Conservation (phyloP, 768 basidiomycete species). For the Hemileccinum rubropunctum region DNA sequence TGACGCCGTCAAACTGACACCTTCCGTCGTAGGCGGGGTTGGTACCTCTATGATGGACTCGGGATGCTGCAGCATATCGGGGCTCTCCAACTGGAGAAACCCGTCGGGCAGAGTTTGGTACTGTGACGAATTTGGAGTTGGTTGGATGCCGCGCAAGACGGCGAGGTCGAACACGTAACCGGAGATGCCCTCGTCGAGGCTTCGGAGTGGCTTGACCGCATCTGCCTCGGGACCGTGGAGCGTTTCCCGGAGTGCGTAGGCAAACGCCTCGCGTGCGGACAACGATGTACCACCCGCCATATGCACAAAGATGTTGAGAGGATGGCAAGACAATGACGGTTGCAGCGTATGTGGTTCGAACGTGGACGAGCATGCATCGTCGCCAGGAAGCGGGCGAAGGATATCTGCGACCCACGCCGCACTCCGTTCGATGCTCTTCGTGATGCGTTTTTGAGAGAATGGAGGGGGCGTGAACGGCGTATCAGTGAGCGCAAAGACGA, state of each 20-base stretch:
- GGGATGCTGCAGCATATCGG: slow-evolving; percentile 15
- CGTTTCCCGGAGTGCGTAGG: slow-evolving; percentile 52
- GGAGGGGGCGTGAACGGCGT: slow-evolving; percentile 62
- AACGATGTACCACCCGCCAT: slow-evolving; percentile 60
- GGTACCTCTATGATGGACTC: slow-evolving; percentile 1
- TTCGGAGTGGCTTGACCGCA: slow-evolving; percentile 46
- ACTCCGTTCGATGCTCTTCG: slow-evolving; percentile 73
- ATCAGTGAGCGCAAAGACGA: slow-evolving; percentile 71
- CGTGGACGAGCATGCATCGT: background rate
- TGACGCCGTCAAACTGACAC: background rate
- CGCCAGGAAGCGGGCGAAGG: slow-evolving; percentile 34
- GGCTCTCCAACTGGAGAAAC: slow-evolving; percentile 12
- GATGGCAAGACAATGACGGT: slow-evolving; percentile 12
- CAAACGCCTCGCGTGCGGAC: slow-evolving; percentile 63
- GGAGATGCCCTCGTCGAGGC: slow-evolving; percentile 63
- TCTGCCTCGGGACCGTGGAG: slow-evolving; percentile 56
- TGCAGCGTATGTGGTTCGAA: background rate
- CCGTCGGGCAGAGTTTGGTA: slow-evolving; percentile 12
- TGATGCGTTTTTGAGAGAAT: slow-evolving; percentile 74
- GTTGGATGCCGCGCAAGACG: slow-evolving; percentile 36
- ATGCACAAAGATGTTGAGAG: slow-evolving; percentile 59
- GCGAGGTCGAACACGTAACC: slow-evolving; percentile 75
- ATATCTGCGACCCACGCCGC: slow-evolving; percentile 59
- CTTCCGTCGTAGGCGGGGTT: slow-evolving; percentile 7
- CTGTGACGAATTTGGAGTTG: slow-evolving; percentile 12